phyloP scores from a whole-genome alignment of 1,284 basidiomycete species.

The Anthracocystis panici-leucophaei region DNA sequence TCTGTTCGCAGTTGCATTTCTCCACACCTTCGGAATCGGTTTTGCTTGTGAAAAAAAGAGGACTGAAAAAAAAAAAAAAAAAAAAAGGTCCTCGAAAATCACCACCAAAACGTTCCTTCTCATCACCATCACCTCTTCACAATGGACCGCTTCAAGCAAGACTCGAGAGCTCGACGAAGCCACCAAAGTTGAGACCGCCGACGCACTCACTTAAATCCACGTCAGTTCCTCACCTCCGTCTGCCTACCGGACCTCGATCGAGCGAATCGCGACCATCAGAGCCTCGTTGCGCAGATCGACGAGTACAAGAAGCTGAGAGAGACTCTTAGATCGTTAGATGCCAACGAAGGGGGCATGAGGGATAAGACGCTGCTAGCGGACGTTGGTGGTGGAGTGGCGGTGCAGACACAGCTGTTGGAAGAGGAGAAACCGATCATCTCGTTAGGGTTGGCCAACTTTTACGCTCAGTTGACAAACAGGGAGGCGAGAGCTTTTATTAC shows the following conservation, averaged over 20 bases:
- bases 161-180: slow-evolving; percentile 43
- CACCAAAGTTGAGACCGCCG: slow-evolving; percentile 40
- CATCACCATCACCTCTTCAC: slow-evolving; percentile 1
- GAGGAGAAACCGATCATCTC: slow-evolving; percentile 45
- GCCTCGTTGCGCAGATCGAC: slow-evolving; percentile 36
- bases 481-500: slow-evolving; percentile 51
- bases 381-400: slow-evolving; percentile 33
- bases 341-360: not conserved
- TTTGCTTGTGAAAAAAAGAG: slow-evolving; percentile 19
- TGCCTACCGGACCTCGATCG: slow-evolving; percentile 47
- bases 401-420: slow-evolving; percentile 27
- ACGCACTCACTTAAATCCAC: slow-evolving; percentile 41
- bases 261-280: slow-evolving; percentile 37
- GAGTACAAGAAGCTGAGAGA: slow-evolving; percentile 43
- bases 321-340: slow-evolving; percentile 29
- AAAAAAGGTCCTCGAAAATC: slow-evolving; percentile 14
- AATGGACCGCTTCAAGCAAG: slow-evolving; percentile 38
- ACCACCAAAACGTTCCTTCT: not conserved
- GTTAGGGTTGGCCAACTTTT: slow-evolving; percentile 47
- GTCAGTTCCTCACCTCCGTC: slow-evolving; percentile 44
- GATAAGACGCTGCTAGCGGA: slow-evolving; percentile 22
- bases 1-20: not conserved
- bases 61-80: not conserved
- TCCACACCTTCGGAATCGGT: slow-evolving; percentile 3
- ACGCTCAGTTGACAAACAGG: slow-evolving; percentile 42